Conservation (phyloP, 225 moss, liverwort and hornwort genomes). For the Pleurozium schreberi region DNA sequence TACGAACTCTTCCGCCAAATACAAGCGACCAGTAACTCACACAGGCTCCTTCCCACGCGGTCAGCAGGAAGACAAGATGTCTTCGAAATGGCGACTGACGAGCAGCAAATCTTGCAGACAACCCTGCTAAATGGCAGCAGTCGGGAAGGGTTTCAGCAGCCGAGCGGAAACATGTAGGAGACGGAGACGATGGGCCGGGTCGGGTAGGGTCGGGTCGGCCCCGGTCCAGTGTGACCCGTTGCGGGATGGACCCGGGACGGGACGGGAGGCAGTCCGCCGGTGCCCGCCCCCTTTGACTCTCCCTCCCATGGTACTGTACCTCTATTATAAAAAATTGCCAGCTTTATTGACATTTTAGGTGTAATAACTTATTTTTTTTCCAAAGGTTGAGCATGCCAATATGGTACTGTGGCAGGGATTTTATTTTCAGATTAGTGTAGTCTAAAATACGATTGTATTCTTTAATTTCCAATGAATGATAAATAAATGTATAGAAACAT, state of each 20-base stretch:
- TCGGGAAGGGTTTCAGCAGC: neutral
- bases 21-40: neutral
- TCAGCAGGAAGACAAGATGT: neutral
- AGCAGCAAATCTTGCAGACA: neutral
- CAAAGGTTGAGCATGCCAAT: neutral
- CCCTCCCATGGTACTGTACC: neutral
- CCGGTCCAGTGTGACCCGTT: neutral
- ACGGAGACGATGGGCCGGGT: neutral
- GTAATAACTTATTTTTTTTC: neutral
- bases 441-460: too few species aligned
- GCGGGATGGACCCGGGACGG: neutral
- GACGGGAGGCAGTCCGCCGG: neutral
- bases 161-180: neutral
- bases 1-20: neutral
- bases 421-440: too few species aligned
- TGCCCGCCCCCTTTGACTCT: conserved; percentile 11
- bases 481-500: too few species aligned
- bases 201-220: neutral
- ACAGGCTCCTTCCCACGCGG: neutral
- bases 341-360: conserved; percentile 5
- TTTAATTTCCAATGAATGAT: too few species aligned
- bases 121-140: neutral
- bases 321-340: neutral
- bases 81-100: neutral
- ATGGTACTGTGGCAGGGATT: too few species aligned